A percentile compares a stretch with the other conserved stretches of the same genome.
Evolutionary conservation across 2,329 filamentous ascomycete species (phyloP).

Genomic region (Achaetomium macrosporum): DNA sequence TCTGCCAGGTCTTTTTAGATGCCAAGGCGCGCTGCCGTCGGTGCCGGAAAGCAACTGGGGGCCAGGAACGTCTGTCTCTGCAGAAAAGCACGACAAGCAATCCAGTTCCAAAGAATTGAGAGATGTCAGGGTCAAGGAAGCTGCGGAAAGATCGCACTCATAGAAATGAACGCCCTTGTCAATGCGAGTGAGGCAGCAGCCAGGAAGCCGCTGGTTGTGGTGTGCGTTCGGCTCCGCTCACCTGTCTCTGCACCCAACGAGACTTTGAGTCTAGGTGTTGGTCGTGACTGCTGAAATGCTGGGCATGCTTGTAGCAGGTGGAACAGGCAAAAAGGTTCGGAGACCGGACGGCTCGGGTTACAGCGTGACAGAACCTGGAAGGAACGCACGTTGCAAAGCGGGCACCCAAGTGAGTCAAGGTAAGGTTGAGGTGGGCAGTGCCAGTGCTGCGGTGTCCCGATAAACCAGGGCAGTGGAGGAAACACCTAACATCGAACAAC

Average conservation of each 20-base stretch:
- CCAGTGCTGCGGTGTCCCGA: too few relatives aligned
- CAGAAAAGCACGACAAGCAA: slow-evolving; percentile 5
- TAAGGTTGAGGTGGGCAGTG: not conserved
- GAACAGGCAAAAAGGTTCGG: slow-evolving; percentile 2
- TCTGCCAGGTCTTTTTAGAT: slow-evolving; percentile 5
- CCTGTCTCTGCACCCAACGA: too few relatives aligned
- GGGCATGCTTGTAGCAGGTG: slow-evolving; percentile 7
- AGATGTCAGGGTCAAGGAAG: slow-evolving; percentile 2
- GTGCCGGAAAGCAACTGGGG: slow-evolving; percentile 2
- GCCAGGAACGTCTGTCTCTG: not conserved
- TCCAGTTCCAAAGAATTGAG: slow-evolving; percentile 2
- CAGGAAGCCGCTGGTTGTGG: slow-evolving; percentile 12
- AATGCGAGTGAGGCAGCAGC: slow-evolving; percentile 14
- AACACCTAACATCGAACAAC: not conserved
- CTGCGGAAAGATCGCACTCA: slow-evolving; percentile 2
- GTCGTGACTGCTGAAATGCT: slow-evolving; percentile 15
- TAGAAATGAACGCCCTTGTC: slow-evolving; percentile 8
- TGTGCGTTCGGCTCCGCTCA: slow-evolving; percentile 7
- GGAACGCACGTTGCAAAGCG: not conserved
- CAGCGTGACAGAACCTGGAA: not conserved
- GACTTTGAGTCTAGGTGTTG: not conserved
- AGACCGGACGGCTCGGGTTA: slow-evolving; percentile 1
- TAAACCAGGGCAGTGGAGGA: not conserved
- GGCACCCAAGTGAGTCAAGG: not conserved
- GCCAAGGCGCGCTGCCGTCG: slow-evolving; percentile 17